These are phyloP conservation scores for Penicillium freii DNA, from an alignment of 2,329 filamentous ascomycete species.

Conservation along the genomic window DNA sequence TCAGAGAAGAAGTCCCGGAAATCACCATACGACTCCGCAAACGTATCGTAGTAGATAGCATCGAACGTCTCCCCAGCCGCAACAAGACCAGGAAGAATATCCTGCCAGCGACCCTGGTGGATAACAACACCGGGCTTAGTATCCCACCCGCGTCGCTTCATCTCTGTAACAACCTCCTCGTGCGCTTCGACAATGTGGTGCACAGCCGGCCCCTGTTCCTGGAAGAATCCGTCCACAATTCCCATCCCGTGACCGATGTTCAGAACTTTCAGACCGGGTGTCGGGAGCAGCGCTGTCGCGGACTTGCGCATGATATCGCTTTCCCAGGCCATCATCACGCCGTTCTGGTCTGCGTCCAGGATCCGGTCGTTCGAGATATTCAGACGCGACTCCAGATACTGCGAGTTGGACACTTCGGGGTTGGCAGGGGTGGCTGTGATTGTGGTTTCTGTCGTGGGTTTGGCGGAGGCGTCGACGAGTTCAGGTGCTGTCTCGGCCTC, in stretches of 20 bases:
- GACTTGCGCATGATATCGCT: conserved; percentile 79
- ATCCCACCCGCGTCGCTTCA: conserved; percentile 67
- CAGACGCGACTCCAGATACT: conserved; percentile 67
- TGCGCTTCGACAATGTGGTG: conserved; percentile 90
- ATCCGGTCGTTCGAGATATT: conserved; percentile 66
- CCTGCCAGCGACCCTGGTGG: conserved; percentile 76
- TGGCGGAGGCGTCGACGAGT: conserved; percentile 24
- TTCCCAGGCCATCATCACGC: conserved; percentile 95
- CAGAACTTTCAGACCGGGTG: conserved; percentile 65
- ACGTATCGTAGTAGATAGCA: conserved; percentile 96
- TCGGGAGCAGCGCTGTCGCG: conserved; percentile 64
- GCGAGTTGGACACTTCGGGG: conserved; percentile 58
- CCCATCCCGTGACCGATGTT: conserved; percentile 93
- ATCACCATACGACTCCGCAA: conserved; percentile 87
- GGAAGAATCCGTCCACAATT: conserved; percentile 77
- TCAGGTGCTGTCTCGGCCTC: conserved; percentile 21
- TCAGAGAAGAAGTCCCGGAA: conserved; percentile 86
- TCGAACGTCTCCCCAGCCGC: conserved; percentile 71
- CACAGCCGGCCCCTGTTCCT: conserved; percentile 61
- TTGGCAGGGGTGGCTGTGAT: conserved; percentile 15
- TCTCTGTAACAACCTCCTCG: conserved; percentile 68
- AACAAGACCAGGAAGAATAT: conserved; percentile 67
- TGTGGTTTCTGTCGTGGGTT: conserved; percentile 10
- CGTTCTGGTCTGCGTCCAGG: conserved; percentile 72
- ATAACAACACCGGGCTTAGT: conserved; percentile 60